These are phyloP conservation scores for Euphorbia schlechtendalii DNA, from an alignment of 441 rosid species.

Conservation along the genomic window DNA sequence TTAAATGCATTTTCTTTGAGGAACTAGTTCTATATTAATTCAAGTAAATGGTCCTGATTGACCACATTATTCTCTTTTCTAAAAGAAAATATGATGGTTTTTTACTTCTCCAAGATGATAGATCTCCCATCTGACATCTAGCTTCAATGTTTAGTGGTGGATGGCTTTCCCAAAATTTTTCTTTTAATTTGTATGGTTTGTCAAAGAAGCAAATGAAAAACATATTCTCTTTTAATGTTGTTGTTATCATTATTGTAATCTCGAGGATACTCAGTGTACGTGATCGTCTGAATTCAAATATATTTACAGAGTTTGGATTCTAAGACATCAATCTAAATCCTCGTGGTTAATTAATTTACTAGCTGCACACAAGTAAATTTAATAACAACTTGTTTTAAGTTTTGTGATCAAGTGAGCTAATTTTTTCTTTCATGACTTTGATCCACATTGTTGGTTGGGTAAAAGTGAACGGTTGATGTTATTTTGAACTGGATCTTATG, in stretches of 20 bases:
- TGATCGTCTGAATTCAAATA: no score
- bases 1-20: neutral
- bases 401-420: neutral
- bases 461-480: neutral
- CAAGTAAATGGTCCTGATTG: neutral
- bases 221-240: no score
- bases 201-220: no score
- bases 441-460: neutral
- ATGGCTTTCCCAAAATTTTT: no score
- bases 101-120: neutral
- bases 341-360: no score
- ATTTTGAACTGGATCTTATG: neutral
- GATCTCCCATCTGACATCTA: neutral
- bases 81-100: neutral
- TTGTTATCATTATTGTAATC: no score
- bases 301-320: no score
- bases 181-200: no score
- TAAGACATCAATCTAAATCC: no score
- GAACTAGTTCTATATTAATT: neutral
- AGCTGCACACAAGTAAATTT: no score
- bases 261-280: no score
- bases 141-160: neutral
- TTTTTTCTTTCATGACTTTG: neutral
- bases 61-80: neutral
- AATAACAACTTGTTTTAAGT: no score